These are phyloP conservation scores for Sphagnum tenellum DNA, from an alignment of 225 moss, liverwort and hornwort species.

Conservation along the genomic window DNA sequence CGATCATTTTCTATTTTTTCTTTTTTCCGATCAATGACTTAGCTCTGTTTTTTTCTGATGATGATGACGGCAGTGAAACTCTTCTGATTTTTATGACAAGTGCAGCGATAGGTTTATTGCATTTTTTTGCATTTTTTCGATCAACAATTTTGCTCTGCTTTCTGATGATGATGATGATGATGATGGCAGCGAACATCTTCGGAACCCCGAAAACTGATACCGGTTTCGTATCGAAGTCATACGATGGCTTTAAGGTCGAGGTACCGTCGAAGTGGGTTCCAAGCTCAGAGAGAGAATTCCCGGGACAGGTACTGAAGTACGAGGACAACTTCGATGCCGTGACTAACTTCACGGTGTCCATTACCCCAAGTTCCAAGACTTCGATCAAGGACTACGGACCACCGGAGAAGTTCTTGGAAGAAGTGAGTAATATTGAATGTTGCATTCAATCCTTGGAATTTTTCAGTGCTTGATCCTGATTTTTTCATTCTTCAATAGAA, in stretches of 20 bases:
- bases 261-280: constrained; percentile 93
- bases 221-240: constrained; percentile 50
- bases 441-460: no score
- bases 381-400: constrained; percentile 75
- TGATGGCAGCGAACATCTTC: constrained; percentile 69
- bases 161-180: no score
- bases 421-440: constrained; percentile 22
- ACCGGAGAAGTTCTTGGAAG: constrained; percentile 65
- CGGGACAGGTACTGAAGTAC: constrained; percentile 81
- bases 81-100: no score
- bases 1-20: no score
- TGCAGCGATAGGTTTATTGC: no score
- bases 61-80: no score
- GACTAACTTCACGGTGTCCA: constrained; percentile 57
- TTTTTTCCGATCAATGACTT: no score
- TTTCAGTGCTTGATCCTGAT: no score
- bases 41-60: no score
- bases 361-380: constrained; percentile 47
- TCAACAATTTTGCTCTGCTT: no score
- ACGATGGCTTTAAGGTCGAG: constrained; percentile 47
- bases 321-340: constrained; percentile 88
- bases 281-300: constrained; percentile 87
- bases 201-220: constrained; percentile 35
- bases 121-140: no score
- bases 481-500: no score